phyloP scores from a whole-genome alignment of 129 eudicot genomes.

The Apium graveolens region DNA sequence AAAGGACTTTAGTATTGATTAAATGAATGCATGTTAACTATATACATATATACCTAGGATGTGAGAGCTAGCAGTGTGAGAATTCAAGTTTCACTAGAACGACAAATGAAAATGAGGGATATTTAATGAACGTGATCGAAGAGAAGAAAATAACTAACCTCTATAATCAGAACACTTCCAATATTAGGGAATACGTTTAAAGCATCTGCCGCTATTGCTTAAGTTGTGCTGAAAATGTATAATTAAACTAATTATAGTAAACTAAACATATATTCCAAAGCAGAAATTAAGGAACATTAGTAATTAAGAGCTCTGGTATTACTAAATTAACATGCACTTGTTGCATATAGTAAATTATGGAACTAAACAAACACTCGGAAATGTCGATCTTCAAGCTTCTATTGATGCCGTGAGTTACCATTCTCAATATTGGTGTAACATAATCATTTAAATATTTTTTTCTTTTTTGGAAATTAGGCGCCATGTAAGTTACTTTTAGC shows the following conservation, averaged over 20 bases:
- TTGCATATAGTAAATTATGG: not conserved
- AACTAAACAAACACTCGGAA: not conserved
- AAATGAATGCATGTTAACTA: too few species aligned
- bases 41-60: too few species aligned
- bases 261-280: not conserved
- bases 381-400: not conserved
- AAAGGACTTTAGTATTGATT: too few species aligned
- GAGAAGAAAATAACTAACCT: not conserved
- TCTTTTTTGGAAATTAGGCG: not conserved
- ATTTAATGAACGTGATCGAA: not conserved
- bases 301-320: not conserved
- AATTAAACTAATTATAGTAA: not conserved
- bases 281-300: not conserved
- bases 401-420: not conserved
- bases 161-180: not conserved
- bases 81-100: not conserved
- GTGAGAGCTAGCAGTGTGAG: too few species aligned
- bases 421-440: not conserved
- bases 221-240: not conserved
- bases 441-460: not conserved
- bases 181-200: not conserved
- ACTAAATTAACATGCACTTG: not conserved
- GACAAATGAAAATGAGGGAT: not conserved
- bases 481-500: not conserved
- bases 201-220: not conserved